A percentile compares a stretch with the other conserved stretches of the same genome.
phyloP scores from a whole-genome alignment of 2,329 filamentous ascomycete genomes.

The Nigrograna mackinnonii region DNA sequence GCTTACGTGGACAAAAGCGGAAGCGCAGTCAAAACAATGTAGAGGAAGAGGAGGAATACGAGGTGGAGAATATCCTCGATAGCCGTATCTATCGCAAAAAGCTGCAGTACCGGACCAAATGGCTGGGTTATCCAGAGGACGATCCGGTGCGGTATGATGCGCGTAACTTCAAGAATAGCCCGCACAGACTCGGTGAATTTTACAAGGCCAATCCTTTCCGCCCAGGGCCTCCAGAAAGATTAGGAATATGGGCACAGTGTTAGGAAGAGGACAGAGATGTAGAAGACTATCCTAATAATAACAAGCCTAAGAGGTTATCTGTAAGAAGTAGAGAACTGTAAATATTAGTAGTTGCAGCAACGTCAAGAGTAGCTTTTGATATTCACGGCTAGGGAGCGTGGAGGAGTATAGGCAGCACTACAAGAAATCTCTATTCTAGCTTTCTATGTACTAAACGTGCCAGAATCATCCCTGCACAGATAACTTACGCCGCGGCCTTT shows the following conservation, averaged over 20 bases:
- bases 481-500: no score
- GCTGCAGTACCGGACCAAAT: conserved; percentile 10
- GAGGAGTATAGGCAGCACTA: no score
- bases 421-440: no score
- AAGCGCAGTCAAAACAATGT: conserved; percentile 1
- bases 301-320: conserved; percentile 3
- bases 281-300: conserved; percentile 5
- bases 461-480: no score
- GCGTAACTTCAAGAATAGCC: conserved; percentile 12
- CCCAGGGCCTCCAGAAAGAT: conserved; percentile 4
- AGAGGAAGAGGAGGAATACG: conserved; percentile 6
- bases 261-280: conserved; percentile 9
- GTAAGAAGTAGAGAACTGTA: not conserved
- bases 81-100: conserved; percentile 6
- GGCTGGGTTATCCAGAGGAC: conserved; percentile 7
- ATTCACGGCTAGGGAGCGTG: no score
- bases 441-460: no score
- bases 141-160: conserved; percentile 10
- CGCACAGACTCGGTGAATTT: conserved; percentile 7
- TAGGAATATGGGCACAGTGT: conserved; percentile 3
- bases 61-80: conserved; percentile 8
- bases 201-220: conserved; percentile 5
- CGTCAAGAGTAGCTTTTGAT: no score
- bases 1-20: conserved; percentile 2
- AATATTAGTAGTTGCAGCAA: conserved; percentile 1